These are phyloP conservation scores for Magnolia officinalis DNA, from an alignment of 164 flowering plant genomes.

Conservation along the genomic window DNA sequence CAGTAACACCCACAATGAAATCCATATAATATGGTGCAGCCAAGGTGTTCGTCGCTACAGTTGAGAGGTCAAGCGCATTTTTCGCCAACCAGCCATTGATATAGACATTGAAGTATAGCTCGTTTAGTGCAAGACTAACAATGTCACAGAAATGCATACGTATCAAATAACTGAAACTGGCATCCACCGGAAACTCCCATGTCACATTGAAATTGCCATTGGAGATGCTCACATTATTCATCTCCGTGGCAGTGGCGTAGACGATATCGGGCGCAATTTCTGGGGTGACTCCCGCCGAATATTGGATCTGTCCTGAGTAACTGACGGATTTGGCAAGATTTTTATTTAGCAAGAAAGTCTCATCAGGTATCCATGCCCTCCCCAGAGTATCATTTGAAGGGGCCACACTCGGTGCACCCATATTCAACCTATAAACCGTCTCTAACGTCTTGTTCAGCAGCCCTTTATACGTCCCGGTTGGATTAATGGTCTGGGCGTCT, in stretches of 20 bases:
- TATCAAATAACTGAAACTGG: constrained; percentile 51
- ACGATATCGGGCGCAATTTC: constrained; percentile 59
- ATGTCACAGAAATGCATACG: constrained; percentile 84
- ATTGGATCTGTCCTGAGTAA: constrained; percentile 31
- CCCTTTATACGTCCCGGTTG: not conserved
- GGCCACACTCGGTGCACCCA: constrained; percentile 49
- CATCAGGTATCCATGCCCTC: constrained; percentile 63
- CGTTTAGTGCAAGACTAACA: constrained; percentile 31
- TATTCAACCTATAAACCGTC: constrained; percentile 66
- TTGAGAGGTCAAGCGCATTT: constrained; percentile 45
- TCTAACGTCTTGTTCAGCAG: constrained; percentile 46
- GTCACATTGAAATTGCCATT: constrained; percentile 43
- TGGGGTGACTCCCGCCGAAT: constrained; percentile 21
- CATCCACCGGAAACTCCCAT: constrained; percentile 59
- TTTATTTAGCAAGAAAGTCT: constrained; percentile 26
- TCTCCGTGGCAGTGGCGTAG: constrained; percentile 52
- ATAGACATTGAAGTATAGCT: constrained; percentile 58
- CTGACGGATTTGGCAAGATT: constrained; percentile 33
- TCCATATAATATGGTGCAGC: constrained; percentile 56
- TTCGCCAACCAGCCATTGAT: constrained; percentile 34
- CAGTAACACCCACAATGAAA: constrained; percentile 26
- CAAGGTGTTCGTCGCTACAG: constrained; percentile 17
- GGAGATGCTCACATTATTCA: constrained; percentile 34
- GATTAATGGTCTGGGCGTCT: constrained; percentile 21
- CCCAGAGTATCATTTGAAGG: constrained; percentile 51